Evolutionary conservation across 179 eudicot genomes (phyloP), one percentile per base, ranked within the genome.

Genomic region (Spinacia oleracea): DNA sequence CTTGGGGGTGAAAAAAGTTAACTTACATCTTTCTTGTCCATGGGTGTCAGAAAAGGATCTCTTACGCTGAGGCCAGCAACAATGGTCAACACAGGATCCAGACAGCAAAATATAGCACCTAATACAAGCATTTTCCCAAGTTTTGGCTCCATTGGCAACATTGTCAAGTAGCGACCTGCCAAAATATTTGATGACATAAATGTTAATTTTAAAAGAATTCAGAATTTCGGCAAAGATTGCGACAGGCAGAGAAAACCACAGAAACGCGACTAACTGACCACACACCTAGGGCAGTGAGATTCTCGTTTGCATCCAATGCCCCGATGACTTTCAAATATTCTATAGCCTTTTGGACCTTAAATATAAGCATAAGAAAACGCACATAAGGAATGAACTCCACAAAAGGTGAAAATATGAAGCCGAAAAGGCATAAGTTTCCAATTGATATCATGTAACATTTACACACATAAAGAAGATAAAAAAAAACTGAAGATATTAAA

Each of bases 91-190:
- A 92, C 81, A 32, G 97, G 91, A 78, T 92, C 93, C 82, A 92
- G 83, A 81, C 97, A 92, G 64, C 88, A 86, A 31, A 91, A 84
- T 56, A 91, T 84, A 31, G 90, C 89, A 43, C 97, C 97, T 78
- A 88, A 84, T 72, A 92, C 79, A 81, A 92, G 91, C 95, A 92
- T 91, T 87, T 92, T 92, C 77, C 97, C 97, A 78, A 89, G 92
- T 82, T 92, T 92, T 66, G 95, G 97, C 88, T 92, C 95, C 93
- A 91, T 82, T 20, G 97, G 97, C 78, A 92, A 89, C 89, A 84
- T 86, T 72, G 93, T 81, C 85, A 92, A 73, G 84, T 88, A 88
- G 56, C 85, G 89, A 59, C 97, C 97, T 92, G 89, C 75, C 81
- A 83, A 75, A 76, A 29, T 76, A 45, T 53, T 8, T 53, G 9